Evolutionary conservation across 495 filamentous ascomycete species (phyloP).

Genomic region (Melanomma pulvis-pyrius): DNA sequence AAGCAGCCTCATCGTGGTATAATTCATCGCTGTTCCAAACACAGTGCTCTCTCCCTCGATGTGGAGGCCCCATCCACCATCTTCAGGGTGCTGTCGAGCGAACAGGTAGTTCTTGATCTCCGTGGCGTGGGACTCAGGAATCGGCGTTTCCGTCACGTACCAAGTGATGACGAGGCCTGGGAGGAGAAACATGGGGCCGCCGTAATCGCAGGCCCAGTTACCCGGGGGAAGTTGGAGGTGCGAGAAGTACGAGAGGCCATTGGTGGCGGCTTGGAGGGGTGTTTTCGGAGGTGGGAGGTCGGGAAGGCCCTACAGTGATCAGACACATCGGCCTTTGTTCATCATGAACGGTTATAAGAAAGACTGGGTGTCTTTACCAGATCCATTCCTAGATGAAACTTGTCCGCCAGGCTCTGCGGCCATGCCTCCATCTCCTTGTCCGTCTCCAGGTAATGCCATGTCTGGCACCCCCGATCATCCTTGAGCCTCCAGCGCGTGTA

Average conservation of each 20-base stretch:
- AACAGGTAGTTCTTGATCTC: slow-evolving; percentile 96
- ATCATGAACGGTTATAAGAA: neutral
- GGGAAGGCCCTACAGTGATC: slow-evolving; percentile 64
- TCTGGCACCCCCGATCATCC: slow-evolving; percentile 81
- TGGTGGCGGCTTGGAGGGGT: slow-evolving; percentile 74
- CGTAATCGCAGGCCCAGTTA: slow-evolving; percentile 97
- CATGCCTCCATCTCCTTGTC: slow-evolving; percentile 74
- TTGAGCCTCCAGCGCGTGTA: slow-evolving; percentile 79
- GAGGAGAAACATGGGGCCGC: slow-evolving; percentile 84
- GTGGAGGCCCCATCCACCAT: slow-evolving; percentile 96
- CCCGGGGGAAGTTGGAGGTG: slow-evolving; percentile 84
- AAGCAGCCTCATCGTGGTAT: slow-evolving; percentile 79
- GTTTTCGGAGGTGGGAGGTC: slow-evolving; percentile 68
- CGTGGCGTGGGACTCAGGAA: slow-evolving; percentile 76
- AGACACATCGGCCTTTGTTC: neutral
- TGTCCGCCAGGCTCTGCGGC: slow-evolving; percentile 85
- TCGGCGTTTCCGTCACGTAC: slow-evolving; percentile 87
- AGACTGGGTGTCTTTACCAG: slow-evolving; percentile 49
- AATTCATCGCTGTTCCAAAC: slow-evolving; percentile 89
- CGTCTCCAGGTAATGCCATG: slow-evolving; percentile 87
- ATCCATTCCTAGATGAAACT: slow-evolving; percentile 76
- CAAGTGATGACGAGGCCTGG: slow-evolving; percentile 84
- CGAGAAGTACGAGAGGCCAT: slow-evolving; percentile 87
- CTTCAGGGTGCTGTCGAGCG: slow-evolving; percentile 78
- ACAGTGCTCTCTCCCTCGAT: slow-evolving; percentile 93